Evolutionary conservation across 2,329 filamentous ascomycete genomes (phyloP).

Genomic region (Stagonosporopsis chrysanthemi): DNA sequence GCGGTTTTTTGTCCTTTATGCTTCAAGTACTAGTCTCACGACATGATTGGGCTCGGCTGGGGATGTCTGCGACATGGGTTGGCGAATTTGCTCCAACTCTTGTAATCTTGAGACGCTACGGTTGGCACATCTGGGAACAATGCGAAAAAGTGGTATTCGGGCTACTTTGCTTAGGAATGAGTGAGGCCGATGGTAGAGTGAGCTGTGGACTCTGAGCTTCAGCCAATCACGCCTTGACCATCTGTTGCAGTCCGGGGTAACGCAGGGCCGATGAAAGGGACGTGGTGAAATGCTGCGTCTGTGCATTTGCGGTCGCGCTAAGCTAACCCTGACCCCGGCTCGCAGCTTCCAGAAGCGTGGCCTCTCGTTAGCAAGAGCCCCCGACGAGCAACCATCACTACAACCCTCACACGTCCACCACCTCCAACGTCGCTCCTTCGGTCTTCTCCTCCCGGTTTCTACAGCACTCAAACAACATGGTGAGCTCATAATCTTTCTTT

Average conservation of each 20-base stretch:
- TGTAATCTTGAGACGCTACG: slow-evolving; percentile 32
- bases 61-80: slow-evolving; percentile 24
- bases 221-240: slow-evolving; percentile 8
- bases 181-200: neutral
- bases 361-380: slow-evolving; percentile 17
- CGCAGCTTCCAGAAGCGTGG: slow-evolving; percentile 20
- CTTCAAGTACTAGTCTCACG: slow-evolving; percentile 21
- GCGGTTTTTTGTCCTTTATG: slow-evolving; percentile 27
- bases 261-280: slow-evolving; percentile 12
- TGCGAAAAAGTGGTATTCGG: slow-evolving; percentile 41
- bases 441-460: slow-evolving; percentile 13
- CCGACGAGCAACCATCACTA: slow-evolving; percentile 10
- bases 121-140: slow-evolving; percentile 34
- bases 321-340: slow-evolving; percentile 10
- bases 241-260: slow-evolving; percentile 15
- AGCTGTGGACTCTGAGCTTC: neutral
- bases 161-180: neutral
- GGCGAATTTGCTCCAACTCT: slow-evolving; percentile 28
- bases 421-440: slow-evolving; percentile 10
- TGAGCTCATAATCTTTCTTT: slow-evolving; percentile 4
- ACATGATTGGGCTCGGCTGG: slow-evolving; percentile 22
- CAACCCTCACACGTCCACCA: slow-evolving; percentile 13
- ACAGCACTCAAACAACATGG: slow-evolving; percentile 9
- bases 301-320: slow-evolving; percentile 12
- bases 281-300: slow-evolving; percentile 11